These are phyloP conservation scores for Endocarpon pusillum DNA, from an alignment of 495 filamentous ascomycete genomes.

Conservation along the genomic window DNA sequence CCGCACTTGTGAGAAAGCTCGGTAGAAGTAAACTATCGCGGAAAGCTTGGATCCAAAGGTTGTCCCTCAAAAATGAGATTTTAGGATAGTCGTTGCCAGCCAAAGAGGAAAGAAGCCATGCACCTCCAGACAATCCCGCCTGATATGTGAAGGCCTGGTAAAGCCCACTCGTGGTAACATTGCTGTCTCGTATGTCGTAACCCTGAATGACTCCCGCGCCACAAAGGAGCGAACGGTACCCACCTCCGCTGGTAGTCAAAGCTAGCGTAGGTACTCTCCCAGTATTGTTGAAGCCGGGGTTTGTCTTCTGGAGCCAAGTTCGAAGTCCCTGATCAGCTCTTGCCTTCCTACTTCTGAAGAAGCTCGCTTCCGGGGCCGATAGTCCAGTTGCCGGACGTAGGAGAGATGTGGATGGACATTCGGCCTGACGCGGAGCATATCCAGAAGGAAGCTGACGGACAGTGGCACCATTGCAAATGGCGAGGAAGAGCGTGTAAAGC, in stretches of 20 bases:
- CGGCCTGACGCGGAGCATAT: conserved; percentile 11
- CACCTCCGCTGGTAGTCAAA: conserved; percentile 29
- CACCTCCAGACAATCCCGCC: conserved; percentile 27
- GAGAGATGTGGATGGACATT: conserved; percentile 14
- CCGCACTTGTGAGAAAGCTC: conserved; percentile 5
- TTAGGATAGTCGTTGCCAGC: conserved; percentile 28
- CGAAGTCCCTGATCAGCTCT: conserved; percentile 17
- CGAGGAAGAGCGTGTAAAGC: too few species aligned
- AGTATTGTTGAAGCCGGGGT: conserved; percentile 15
- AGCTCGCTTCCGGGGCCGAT: conserved; percentile 12
- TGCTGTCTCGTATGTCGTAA: conserved; percentile 23
- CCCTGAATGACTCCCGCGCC: conserved; percentile 29
- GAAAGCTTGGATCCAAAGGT: conserved; percentile 23
- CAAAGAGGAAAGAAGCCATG: conserved; percentile 27
- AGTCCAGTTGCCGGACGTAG: conserved; percentile 15
- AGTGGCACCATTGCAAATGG: too few species aligned
- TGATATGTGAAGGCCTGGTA: conserved; percentile 30
- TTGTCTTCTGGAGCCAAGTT: conserved; percentile 20
- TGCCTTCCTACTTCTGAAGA: conserved; percentile 17
- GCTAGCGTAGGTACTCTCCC: conserved; percentile 13
- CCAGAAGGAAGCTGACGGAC: conserved; percentile 5
- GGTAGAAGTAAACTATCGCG: conserved; percentile 16
- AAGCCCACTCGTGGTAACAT: conserved; percentile 20
- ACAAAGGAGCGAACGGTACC: conserved; percentile 23
- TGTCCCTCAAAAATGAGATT: conserved; percentile 16